Conservation (phyloP, 306 rosid species). For the Sphenostylis stenocarpa region DNA sequence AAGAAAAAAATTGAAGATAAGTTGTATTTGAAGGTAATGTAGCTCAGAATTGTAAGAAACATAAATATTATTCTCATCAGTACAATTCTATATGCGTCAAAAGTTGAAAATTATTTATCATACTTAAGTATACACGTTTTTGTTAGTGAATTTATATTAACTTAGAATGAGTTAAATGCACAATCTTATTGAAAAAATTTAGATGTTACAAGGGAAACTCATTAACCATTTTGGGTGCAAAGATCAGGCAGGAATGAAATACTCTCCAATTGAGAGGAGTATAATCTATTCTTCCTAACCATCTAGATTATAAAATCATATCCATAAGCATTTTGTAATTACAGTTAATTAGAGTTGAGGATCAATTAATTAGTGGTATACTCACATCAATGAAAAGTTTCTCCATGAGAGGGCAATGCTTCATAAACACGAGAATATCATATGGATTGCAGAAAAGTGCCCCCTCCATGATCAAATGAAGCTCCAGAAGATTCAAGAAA, state of each 20-base stretch:
- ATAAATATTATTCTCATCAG: not conserved
- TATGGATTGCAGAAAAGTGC: conserved; percentile 38
- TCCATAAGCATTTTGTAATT: not conserved
- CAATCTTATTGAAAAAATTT: not conserved
- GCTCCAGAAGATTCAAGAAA: conserved; percentile 34
- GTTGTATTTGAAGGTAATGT: not conserved
- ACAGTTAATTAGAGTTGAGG: not conserved
- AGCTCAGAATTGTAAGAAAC: not conserved
- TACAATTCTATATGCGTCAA: no score
- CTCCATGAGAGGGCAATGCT: conserved; percentile 38
- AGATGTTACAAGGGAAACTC: not conserved
- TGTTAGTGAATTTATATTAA: not conserved
- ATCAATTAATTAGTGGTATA: not conserved
- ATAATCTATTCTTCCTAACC: not conserved
- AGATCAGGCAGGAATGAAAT: not conserved
- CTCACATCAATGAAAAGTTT: conserved; percentile 49
- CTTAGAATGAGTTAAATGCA: not conserved
- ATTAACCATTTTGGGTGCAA: not conserved
- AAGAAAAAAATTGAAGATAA: not conserved
- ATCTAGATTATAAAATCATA: not conserved
- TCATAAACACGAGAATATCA: conserved; percentile 37
- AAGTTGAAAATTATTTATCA: not conserved
- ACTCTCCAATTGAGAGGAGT: not conserved
- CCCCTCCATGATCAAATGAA: conserved; percentile 46
- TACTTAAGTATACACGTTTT: not conserved